Conservation (phyloP, 208 protist species). For the Vickermania ingenoplastis region DNA sequence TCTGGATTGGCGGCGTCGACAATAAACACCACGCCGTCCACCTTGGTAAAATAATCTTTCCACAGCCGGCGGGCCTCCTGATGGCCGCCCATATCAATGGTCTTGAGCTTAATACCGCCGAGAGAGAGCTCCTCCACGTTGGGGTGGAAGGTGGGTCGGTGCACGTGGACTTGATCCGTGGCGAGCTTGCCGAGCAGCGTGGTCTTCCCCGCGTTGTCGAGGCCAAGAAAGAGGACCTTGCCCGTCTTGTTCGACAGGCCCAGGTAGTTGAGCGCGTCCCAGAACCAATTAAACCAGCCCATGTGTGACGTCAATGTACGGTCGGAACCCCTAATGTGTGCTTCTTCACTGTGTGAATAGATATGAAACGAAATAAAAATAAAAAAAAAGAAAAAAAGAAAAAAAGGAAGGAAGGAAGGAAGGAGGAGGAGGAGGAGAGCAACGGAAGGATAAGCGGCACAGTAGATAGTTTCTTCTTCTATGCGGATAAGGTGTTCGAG, state of each 20-base stretch:
- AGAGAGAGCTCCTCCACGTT: slow-evolving; percentile 97
- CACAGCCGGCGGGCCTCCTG: slow-evolving; percentile 94
- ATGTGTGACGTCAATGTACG: no score
- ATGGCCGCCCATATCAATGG: slow-evolving; percentile 99
- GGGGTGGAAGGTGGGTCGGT: slow-evolving; percentile 87
- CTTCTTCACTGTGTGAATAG: no score
- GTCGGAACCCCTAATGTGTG: no score
- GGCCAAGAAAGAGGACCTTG: slow-evolving; percentile 98
- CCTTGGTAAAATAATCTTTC: slow-evolving; percentile 98
- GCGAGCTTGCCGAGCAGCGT: slow-evolving; percentile 96
- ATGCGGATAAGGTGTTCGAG: no score
- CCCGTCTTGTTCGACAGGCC: slow-evolving; percentile 85
- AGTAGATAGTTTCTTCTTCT: no score
- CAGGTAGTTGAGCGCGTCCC: slow-evolving; percentile 88
- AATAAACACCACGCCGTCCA: slow-evolving; percentile 99
- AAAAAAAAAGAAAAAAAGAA: slow-evolving; percentile 6
- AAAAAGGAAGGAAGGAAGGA: slow-evolving; percentile 14
- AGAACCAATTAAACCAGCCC: slow-evolving; percentile 91
- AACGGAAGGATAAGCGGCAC: slow-evolving; percentile 3
- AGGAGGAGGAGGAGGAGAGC: neutral
- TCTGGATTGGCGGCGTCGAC: slow-evolving; percentile 95
- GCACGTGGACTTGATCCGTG: slow-evolving; percentile 83
- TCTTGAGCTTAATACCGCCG: slow-evolving; percentile 97
- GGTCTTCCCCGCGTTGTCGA: slow-evolving; percentile 99
- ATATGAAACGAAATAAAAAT: slow-evolving; percentile 1